Evolutionary conservation across 805 yeast species (phyloP).

Genomic region (Schwanniomyces vanrijiae): DNA sequence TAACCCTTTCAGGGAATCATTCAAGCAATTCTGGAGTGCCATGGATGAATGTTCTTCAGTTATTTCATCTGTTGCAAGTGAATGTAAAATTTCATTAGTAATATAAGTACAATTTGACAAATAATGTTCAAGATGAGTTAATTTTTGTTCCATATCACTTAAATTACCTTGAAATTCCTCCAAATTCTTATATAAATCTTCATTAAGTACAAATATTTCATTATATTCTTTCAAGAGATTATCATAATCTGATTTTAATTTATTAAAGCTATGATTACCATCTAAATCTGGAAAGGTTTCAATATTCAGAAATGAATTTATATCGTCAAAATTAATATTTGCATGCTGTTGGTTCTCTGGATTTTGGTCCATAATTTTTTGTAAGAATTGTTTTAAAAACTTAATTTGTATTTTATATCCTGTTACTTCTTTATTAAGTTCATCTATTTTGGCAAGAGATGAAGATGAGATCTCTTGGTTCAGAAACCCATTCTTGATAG

Average conservation of each 20-base stretch:
- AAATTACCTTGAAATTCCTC: slow-evolving; percentile 34
- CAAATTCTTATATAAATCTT: slow-evolving; percentile 36
- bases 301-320: slow-evolving; percentile 17
- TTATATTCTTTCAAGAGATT: slow-evolving; percentile 26
- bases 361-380: slow-evolving; percentile 29
- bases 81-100: slow-evolving; percentile 19
- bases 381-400: slow-evolving; percentile 40
- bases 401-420: slow-evolving; percentile 39
- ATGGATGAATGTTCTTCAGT: slow-evolving; percentile 16
- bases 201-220: slow-evolving; percentile 35
- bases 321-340: slow-evolving; percentile 12
- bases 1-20: slow-evolving; percentile 13
- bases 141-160: slow-evolving; percentile 23
- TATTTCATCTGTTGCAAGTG: slow-evolving; percentile 15
- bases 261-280: slow-evolving; percentile 7
- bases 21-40: slow-evolving; percentile 16
- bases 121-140: slow-evolving; percentile 12
- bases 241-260: slow-evolving; percentile 18
- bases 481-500: background rate
- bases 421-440: slow-evolving; percentile 33
- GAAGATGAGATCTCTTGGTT: slow-evolving; percentile 15
- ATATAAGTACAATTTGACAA: slow-evolving; percentile 14
- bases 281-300: slow-evolving; percentile 10
- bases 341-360: background rate
- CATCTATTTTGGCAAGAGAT: slow-evolving; percentile 21